Conservation (phyloP, 2,329 filamentous ascomycete species). For the Catunica adiposa region DNA sequence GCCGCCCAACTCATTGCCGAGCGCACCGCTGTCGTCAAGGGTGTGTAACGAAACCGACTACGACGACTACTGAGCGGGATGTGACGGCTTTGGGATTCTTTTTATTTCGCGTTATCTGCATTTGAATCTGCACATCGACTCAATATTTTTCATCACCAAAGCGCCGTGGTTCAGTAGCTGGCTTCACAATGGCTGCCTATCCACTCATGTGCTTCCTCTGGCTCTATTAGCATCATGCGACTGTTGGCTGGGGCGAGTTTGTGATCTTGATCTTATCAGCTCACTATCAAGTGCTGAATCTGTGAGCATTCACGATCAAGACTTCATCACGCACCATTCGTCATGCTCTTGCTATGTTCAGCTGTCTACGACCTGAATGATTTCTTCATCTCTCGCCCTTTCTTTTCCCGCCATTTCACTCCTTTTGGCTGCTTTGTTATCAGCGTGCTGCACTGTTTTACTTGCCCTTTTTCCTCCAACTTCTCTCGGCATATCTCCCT, state of each 20-base stretch:
- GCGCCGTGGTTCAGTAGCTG: no score
- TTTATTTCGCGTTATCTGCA: no score
- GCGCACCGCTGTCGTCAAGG: constrained; percentile 84
- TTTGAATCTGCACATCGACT: no score
- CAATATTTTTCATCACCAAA: no score
- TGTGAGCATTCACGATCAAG: not conserved
- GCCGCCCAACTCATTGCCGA: constrained; percentile 82
- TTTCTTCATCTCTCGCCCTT: not conserved
- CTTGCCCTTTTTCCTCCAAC: not conserved
- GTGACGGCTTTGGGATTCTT: not conserved
- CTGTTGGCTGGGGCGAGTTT: constrained; percentile 3
- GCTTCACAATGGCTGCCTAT: no score
- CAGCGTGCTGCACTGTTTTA: not conserved
- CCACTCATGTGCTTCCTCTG: no score
- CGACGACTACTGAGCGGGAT: constrained; percentile 13
- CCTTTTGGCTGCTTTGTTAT: not conserved
- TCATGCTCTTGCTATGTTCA: not conserved
- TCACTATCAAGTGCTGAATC: constrained; percentile 12
- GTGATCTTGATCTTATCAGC: not conserved
- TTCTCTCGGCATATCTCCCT: not conserved
- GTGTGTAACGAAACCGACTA: constrained; percentile 41
- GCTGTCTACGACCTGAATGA: not conserved
- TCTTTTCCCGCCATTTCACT: not conserved
- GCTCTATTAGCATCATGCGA: not conserved
- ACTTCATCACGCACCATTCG: not conserved